phyloP scores from a whole-genome alignment of 495 filamentous ascomycete genomes.

The Gamarada debralockiae region DNA sequence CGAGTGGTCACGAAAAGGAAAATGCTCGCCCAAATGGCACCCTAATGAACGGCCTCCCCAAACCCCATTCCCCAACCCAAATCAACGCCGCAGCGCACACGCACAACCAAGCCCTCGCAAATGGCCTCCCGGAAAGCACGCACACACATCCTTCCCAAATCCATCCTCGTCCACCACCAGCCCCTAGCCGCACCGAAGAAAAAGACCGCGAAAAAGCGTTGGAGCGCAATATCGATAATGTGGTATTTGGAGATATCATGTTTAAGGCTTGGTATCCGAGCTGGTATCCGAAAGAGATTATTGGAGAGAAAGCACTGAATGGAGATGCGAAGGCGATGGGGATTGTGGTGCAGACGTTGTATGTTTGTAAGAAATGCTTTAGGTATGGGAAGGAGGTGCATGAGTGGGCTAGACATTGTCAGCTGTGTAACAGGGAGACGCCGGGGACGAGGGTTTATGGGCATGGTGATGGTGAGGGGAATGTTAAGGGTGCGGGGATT shows the following conservation, averaged over 20 bases:
- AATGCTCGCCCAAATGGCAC: too few species aligned
- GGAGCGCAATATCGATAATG: slow-evolving; percentile 67
- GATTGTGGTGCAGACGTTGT: slow-evolving; percentile 56
- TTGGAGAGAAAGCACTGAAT: slow-evolving; percentile 47
- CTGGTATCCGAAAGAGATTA: slow-evolving; percentile 74
- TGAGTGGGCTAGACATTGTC: slow-evolving; percentile 45
- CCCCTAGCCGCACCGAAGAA: neutral
- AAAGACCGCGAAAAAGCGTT: slow-evolving; percentile 10
- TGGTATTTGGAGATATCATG: slow-evolving; percentile 67
- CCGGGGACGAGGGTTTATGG: slow-evolving; percentile 44
- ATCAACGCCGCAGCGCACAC: too few species aligned
- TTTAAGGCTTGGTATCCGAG: slow-evolving; percentile 76
- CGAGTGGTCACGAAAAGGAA: too few species aligned
- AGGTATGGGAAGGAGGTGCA: slow-evolving; percentile 77
- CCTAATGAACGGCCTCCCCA: too few species aligned
- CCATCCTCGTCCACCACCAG: neutral
- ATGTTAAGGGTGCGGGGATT: slow-evolving; percentile 50
- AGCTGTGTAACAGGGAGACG: slow-evolving; percentile 35
- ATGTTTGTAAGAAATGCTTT: slow-evolving; percentile 92
- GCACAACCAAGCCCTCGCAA: too few species aligned
- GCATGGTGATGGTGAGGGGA: slow-evolving; percentile 54
- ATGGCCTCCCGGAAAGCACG: too few species aligned
- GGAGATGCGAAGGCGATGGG: slow-evolving; percentile 20
- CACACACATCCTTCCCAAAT: neutral
- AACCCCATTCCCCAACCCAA: too few species aligned